Percentiles rank a stretch among this genome's conserved stretches.
Conservation (phyloP, 169 alveolate species). For the Plasmodium yoelii region DNA sequence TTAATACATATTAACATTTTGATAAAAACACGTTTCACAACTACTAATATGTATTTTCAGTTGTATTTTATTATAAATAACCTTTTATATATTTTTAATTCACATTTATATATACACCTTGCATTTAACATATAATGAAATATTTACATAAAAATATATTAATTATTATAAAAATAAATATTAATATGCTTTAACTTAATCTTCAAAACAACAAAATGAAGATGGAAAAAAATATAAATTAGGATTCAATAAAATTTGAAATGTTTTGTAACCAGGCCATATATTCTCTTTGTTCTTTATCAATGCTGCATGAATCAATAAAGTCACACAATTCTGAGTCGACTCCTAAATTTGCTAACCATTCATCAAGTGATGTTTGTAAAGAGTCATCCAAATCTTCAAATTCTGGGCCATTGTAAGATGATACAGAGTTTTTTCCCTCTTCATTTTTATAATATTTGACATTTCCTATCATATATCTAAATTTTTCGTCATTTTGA, state of each 20-base stretch:
- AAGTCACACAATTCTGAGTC: slow-evolving; percentile 90
- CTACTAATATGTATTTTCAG: slow-evolving; percentile 10
- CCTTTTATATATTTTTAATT: slow-evolving; percentile 24
- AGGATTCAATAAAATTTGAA: slow-evolving; percentile 44
- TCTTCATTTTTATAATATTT: slow-evolving; percentile 85
- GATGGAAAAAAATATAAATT: slow-evolving; percentile 8
- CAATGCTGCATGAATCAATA: slow-evolving; percentile 91
- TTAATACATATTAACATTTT: slow-evolving; percentile 37
- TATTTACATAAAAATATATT: background rate
- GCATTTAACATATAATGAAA: slow-evolving; percentile 8
- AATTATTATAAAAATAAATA: background rate
- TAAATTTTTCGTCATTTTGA: slow-evolving; percentile 88
- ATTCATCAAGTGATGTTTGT: slow-evolving; percentile 91
- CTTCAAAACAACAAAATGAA: slow-evolving; percentile 14
- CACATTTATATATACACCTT: slow-evolving; percentile 9
- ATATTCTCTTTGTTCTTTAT: slow-evolving; percentile 90
- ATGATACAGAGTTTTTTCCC: slow-evolving; percentile 86
- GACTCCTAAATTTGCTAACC: slow-evolving; percentile 89
- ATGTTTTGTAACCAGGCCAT: slow-evolving; percentile 87
- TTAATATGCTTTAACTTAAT: background rate
- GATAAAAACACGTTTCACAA: slow-evolving; percentile 27
- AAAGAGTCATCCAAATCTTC: slow-evolving; percentile 92
- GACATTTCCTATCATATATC: slow-evolving; percentile 89
- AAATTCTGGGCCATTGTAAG: slow-evolving; percentile 93
- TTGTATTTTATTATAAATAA: slow-evolving; percentile 40